A percentile compares a stretch with the other conserved stretches of the same genome.
These are phyloP conservation scores for Kluyveromyces aestuarii DNA, from an alignment of 805 yeast genomes.

Conservation along the genomic window DNA sequence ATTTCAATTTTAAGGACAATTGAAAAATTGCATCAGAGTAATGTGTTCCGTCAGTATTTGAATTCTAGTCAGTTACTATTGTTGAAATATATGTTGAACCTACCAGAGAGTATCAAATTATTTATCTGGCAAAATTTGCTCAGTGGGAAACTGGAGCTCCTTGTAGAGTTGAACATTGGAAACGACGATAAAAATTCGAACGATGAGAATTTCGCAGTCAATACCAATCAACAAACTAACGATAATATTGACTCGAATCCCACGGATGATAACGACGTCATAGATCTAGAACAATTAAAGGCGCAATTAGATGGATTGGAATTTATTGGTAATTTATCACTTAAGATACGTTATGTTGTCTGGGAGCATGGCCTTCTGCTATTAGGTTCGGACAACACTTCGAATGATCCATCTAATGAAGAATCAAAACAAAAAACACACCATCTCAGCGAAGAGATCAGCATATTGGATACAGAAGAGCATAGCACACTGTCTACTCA, in stretches of 20 bases:
- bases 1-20: conserved; percentile 27
- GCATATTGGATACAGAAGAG: not conserved
- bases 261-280: conserved; percentile 9
- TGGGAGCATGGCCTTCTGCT: conserved; percentile 53
- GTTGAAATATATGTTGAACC: conserved; percentile 36
- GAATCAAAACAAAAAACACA: conserved; percentile 10
- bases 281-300: conserved; percentile 33
- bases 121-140: conserved; percentile 40
- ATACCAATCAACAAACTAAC: not conserved
- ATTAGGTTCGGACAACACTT: conserved; percentile 36
- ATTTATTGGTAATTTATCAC: conserved; percentile 47
- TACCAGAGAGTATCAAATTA: conserved; percentile 18
- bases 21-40: conserved; percentile 28
- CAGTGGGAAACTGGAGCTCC: conserved; percentile 23
- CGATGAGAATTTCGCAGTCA: not conserved
- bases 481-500: conserved; percentile 1
- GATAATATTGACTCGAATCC: conserved; percentile 4
- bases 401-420: conserved; percentile 10
- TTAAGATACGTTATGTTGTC: conserved; percentile 55
- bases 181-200: not conserved
- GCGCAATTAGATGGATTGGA: conserved; percentile 36
- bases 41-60: conserved; percentile 39
- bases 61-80: conserved; percentile 49
- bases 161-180: conserved; percentile 16
- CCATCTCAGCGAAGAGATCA: not conserved